Conservation (phyloP, 2,329 filamentous ascomycete genomes). For the Pyrenochaeta sp. region DNA sequence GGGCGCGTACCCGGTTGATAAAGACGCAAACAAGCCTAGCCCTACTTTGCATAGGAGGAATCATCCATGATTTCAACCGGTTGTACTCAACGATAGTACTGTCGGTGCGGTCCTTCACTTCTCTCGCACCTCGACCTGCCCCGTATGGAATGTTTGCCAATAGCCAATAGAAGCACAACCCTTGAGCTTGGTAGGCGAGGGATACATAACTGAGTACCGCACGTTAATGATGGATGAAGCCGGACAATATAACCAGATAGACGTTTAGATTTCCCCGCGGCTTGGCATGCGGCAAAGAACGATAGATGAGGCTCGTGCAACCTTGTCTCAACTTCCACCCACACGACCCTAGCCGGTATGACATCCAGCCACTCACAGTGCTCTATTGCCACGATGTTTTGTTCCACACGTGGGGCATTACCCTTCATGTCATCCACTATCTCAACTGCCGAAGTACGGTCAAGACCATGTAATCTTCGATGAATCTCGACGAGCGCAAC, state of each 20-base stretch:
- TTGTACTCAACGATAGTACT: slow-evolving; percentile 1
- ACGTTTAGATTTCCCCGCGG: slow-evolving; percentile 12
- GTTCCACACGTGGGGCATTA: slow-evolving; percentile 9
- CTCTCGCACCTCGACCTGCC: background rate
- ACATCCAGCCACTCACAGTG: background rate
- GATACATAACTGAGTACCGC: background rate
- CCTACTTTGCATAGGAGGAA: background rate
- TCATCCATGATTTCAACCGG: slow-evolving; percentile 1
- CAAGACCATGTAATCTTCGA: slow-evolving; percentile 10
- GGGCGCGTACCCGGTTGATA: slow-evolving; percentile 19
- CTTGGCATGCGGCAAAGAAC: slow-evolving; percentile 24
- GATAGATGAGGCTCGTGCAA: slow-evolving; percentile 22
- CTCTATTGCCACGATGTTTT: background rate
- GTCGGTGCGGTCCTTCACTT: background rate
- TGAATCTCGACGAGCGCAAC: background rate
- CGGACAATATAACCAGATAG: slow-evolving; percentile 15
- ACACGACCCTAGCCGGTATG: slow-evolving; percentile 3
- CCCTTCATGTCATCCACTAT: background rate
- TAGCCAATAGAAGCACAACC: slow-evolving; percentile 1
- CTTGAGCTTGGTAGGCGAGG: background rate
- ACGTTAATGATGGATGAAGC: slow-evolving; percentile 1
- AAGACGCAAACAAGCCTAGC: background rate
- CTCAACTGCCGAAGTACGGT: slow-evolving; percentile 18
- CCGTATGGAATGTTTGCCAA: background rate
- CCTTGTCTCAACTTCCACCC: slow-evolving; percentile 13